A percentile compares a stretch with the other conserved stretches of the same genome.
These are phyloP conservation scores for Irpex rosettiformis DNA, from an alignment of 1,284 basidiomycete genomes.

Conservation along the genomic window DNA sequence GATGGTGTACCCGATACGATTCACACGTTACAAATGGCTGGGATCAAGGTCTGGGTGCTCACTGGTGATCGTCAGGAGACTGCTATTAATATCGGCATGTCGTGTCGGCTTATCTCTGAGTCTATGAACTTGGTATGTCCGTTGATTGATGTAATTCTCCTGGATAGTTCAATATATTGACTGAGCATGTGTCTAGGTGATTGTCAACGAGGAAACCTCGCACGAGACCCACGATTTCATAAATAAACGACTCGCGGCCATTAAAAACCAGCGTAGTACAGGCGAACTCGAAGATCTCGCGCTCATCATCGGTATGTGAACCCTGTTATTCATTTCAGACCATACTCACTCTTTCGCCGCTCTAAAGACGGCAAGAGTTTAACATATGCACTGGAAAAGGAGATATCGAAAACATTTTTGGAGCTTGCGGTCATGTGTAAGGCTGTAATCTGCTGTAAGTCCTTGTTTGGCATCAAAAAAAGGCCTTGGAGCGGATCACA, in stretches of 20 bases:
- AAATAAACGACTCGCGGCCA: conserved; percentile 83
- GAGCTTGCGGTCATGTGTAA: conserved; percentile 99
- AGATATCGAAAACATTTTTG: conserved; percentile 84
- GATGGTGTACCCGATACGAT: conserved; percentile 99
- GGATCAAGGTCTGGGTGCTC: conserved; percentile 98
- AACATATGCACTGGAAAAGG: conserved; percentile 90
- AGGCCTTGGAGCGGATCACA: not conserved
- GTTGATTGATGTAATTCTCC: not conserved
- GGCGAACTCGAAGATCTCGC: conserved; percentile 96
- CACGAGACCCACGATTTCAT: conserved; percentile 86
- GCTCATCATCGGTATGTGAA: conserved; percentile 79
- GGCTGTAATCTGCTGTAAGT: conserved; percentile 93
- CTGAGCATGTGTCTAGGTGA: conserved; percentile 53
- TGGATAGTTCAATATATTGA: not conserved
- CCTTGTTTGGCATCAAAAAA: conserved; percentile 3
- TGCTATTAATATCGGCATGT: conserved; percentile 98
- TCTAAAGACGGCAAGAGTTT: conserved; percentile 89
- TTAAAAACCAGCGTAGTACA: conserved; percentile 87
- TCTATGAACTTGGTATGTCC: conserved; percentile 91
- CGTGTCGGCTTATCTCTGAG: conserved; percentile 94
- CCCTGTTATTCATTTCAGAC: not conserved
- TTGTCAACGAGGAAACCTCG: conserved; percentile 89
- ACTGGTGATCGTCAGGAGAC: conserved; percentile 99
- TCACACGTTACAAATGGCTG: conserved; percentile 95
- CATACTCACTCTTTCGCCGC: not conserved